Base-by-base conservation (phyloP, 805 yeast genomes). In the Pichia nakasei region DNA sequence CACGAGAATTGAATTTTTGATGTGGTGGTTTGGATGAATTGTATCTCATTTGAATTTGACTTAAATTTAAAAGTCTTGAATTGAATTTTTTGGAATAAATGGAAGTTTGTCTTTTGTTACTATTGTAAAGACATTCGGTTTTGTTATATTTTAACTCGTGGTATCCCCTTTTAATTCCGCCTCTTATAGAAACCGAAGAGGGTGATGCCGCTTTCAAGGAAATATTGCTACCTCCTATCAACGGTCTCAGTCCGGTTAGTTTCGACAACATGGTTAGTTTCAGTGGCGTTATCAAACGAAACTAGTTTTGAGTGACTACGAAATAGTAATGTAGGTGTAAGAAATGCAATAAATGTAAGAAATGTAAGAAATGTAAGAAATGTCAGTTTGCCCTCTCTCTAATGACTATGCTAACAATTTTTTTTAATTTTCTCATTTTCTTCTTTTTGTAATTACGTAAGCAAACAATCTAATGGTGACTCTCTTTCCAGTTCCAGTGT, bases 1-100 rank as follows among this genome's bases (percentile, higher is more conserved):
- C 61, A 19, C 52, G 51, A n/a, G 42, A 43, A 44, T 60, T 54
- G 40, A 44, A 52, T 35, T 54, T 52, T 22, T 45, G 42, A 13
- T 46, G 37, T 29, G 32, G 32, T 15, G 32, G 32, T 19, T 54
- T 37, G 7, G 40, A 38, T 5, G 51, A 48, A 19, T 48, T 46
- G 17, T 43, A 48, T 45, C 51, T 45, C 3, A 38, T 26, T 9
- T 15, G n/a, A 5, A 15, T 6, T 13, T 13, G 12, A 2, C 15
- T 29, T 29, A 6, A 2, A 13, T 29, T 29, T 8, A 12, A 9
- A 13, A 29, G 6, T 3, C 13, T 29, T 2, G 3, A 3, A 29
- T 29, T 29, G 7, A 29, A 13, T 15, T 9, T 8, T 29, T 12
- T 15, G 7, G 15, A 29, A 8, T 9, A 4, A 4, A n/a, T 15